Evolutionary conservation across 164 flowering plant genomes (phyloP).

Genomic region (Stephania japonica): DNA sequence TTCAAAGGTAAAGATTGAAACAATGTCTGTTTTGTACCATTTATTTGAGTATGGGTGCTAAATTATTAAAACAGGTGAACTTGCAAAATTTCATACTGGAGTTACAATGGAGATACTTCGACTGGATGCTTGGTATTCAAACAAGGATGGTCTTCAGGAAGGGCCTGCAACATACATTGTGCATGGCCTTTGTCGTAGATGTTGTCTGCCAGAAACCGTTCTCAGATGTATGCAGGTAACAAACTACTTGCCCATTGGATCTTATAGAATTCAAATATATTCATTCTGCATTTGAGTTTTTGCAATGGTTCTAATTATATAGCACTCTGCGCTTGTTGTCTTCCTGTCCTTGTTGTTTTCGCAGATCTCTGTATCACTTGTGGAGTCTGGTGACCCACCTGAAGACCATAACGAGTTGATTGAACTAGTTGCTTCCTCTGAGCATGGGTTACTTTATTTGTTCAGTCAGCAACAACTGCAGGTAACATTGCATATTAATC

Average conservation of each 20-base stretch:
- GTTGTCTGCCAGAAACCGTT: conserved; percentile 86
- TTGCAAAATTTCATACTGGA: conserved; percentile 76
- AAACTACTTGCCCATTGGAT: not conserved
- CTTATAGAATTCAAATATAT: not conserved
- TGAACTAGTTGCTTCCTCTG: conserved; percentile 62
- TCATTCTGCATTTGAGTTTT: not conserved
- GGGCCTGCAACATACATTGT: conserved; percentile 74
- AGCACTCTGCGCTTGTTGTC: not conserved
- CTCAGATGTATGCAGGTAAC: conserved; percentile 95
- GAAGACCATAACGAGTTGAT: conserved; percentile 70
- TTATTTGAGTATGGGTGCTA: not conserved
- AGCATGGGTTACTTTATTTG: conserved; percentile 56
- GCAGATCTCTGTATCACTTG: conserved; percentile 83
- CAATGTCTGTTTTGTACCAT: not conserved
- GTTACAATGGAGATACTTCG: conserved; percentile 89
- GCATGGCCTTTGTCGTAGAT: conserved; percentile 83
- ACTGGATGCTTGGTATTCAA: conserved; percentile 91
- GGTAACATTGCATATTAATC: conserved; percentile 29
- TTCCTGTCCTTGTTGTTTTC: conserved; percentile 8
- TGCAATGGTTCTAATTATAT: not conserved
- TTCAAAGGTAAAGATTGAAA: conserved; percentile 61
- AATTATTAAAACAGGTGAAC: conserved; percentile 59
- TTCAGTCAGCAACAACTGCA: conserved; percentile 92
- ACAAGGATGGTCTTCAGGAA: conserved; percentile 51
- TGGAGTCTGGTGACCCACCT: conserved; percentile 49